Conservation (phyloP, 257 asterid genomes). For the Phtheirospermum japonicum region DNA sequence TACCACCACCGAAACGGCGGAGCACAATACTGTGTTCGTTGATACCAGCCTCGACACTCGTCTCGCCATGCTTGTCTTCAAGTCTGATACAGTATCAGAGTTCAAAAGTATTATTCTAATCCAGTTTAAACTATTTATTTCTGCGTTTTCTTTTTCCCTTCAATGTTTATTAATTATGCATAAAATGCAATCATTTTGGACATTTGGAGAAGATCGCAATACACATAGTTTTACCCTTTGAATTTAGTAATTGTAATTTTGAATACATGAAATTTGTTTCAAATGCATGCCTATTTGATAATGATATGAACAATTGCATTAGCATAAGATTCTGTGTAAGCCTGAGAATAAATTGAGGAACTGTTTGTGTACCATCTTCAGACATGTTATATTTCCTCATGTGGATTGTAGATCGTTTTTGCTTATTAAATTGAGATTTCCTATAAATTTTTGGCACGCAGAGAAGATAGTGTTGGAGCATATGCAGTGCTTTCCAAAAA, state of each 20-base stretch:
- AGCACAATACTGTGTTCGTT: constrained; percentile 39
- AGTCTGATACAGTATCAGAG: constrained; percentile 49
- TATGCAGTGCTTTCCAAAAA: constrained; percentile 42
- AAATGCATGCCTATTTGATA: background rate
- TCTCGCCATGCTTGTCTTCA: constrained; percentile 39
- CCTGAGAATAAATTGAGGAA: background rate
- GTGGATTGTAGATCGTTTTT: background rate
- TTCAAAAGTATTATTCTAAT: constrained; percentile 48
- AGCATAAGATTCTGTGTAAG: too few relatives aligned
- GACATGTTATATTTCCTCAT: background rate
- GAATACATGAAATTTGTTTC: background rate
- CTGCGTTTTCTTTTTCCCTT: background rate
- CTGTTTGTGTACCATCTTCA: background rate
- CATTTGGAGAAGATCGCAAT: background rate
- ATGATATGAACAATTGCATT: too few relatives aligned
- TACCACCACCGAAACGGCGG: constrained; percentile 23
- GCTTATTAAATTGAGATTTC: background rate
- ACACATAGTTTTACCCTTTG: background rate
- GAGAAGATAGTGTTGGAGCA: constrained; percentile 56
- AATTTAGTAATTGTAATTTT: background rate
- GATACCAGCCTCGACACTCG: constrained; percentile 72
- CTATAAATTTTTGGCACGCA: constrained; percentile 30
- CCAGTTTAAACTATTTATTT: background rate
- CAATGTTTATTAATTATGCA: too few relatives aligned
- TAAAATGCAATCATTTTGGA: background rate